Evolutionary conservation across 2,329 filamentous ascomycete species (phyloP), one percentile per base, ranked within the genome.

Genomic region (Acephala macrosclerotiorum): DNA sequence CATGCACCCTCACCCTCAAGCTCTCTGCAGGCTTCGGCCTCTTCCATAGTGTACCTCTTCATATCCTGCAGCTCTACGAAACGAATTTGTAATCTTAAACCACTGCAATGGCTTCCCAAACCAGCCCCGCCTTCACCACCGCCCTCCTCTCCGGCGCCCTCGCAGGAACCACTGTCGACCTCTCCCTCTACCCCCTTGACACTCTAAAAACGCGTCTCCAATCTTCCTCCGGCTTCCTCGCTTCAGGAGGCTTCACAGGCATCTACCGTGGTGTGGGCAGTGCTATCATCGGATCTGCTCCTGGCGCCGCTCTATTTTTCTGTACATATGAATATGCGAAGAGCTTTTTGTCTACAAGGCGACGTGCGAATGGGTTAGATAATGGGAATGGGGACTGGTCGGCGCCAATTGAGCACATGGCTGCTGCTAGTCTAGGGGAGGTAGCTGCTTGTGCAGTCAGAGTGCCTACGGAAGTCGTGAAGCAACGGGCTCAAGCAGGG

Each of bases 141-240:
- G 86, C 88, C 75, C 87, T 90, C 74, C 78, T 90, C 84, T 93
- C 96, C 72, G 96, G 96, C 79, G 96, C 90, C 76, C 83, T 97
- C 71, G 96, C 96, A 72, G 96, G 96, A 77, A 96, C 96, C 57
- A 97, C 94, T 16, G 96, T 98, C 79, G 96, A 99, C 86, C 90
- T 97, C 75, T 94, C 94, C 63, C 92, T 99, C 77, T 99, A 92
- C 83, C 96, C 96, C 0, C 93, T 99, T 84, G 96, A 99, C 86
- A 99, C 96, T 0, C 90, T 99, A 77, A 99, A 99, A 82, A 99
- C 96, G 51, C 94, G 96, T 18, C 92, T 99, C 7, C 96, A 99
- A 82, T 93, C 94, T 69, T 87, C 87, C 57, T 78, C 85, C 64
- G 89, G 91, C 78, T 94, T 97, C 83, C 88, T 93, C 76, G 85